phyloP scores from a whole-genome alignment of 78 protist species.

The Cavenderia fasciculata region DNA sequence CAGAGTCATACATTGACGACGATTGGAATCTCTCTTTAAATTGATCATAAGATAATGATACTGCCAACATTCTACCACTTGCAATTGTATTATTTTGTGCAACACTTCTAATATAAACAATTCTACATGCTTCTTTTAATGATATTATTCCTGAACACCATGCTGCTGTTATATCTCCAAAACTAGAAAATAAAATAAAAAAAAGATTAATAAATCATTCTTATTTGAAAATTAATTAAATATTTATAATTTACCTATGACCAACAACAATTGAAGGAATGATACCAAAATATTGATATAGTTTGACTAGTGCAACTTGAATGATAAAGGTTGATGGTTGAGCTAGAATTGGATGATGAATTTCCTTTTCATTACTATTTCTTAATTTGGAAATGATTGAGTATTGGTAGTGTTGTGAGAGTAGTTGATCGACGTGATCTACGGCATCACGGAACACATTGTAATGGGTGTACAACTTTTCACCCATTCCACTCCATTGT shows the following conservation, averaged over 20 bases:
- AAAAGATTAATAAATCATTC: background rate
- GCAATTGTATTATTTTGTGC: slow-evolving; percentile 24
- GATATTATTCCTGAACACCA: slow-evolving; percentile 10
- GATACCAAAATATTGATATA: slow-evolving; percentile 31
- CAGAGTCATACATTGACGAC: background rate
- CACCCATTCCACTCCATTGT: slow-evolving; percentile 70
- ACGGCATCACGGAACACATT: background rate
- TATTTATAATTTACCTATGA: slow-evolving; percentile 16
- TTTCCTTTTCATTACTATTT: background rate
- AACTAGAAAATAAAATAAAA: background rate
- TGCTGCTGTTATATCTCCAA: slow-evolving; percentile 18
- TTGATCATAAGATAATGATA: background rate
- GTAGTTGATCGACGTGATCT: background rate
- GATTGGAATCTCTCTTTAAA: background rate
- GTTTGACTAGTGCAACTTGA: slow-evolving; percentile 11
- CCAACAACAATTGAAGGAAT: slow-evolving; percentile 9
- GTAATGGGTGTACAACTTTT: background rate
- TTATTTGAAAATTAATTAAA: background rate
- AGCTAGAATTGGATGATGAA: slow-evolving; percentile 29
- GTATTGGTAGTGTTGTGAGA: background rate
- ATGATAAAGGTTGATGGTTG: slow-evolving; percentile 19
- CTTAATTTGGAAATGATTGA: background rate
- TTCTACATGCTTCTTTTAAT: background rate
- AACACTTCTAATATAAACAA: background rate
- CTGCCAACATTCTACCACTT: slow-evolving; percentile 33